Base-by-base conservation (phyloP, 306 rosid species). In the Castanea mollissima region DNA sequence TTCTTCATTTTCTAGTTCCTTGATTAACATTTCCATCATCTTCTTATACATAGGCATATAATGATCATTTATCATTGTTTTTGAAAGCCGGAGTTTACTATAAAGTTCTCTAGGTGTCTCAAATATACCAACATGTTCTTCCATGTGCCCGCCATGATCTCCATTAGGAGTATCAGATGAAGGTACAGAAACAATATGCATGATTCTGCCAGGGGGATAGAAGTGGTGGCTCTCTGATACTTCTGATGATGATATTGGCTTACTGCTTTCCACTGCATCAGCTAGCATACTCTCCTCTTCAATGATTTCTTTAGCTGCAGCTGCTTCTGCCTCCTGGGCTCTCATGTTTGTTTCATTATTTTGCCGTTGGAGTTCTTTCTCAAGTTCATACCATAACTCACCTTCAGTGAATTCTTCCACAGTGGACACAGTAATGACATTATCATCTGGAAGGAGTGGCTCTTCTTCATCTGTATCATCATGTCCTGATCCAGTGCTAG, bases 41-140 rank as follows among this genome's bases (percentile, higher is more conserved):
- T 90, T 95, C 91, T 90, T 95, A 83, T 95, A 92, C 98, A 92
- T 91, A 14, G 99, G 99, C 99, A 95, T 95, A 83, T 88, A 95
- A 82, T 95, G 99, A 77, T 95, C 99, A 55, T 95, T 92, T 64
- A 95, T 89, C 99, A 95, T 95, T 27, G 94, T 95, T 88, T 41
- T 91, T 21, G 99, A 92, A 20, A 95, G 97, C 69, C 98, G 88
- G 67, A 95, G 99, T 86, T 95, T 95, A 88, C 94, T 86, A 88
- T 95, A 92, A 86, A 91, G 83, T 81, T 89, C 88, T 80, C 99
- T 90, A 21, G 91, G 94, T 19, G 98, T 91, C 94, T 91, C 96
- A 27, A 86, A 91, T 74, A 92, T 83, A 79, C 87, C 78, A 23
- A 88, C 94, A 60, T 70, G 91, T 76, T 95, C 95, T 70, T 86